Conservation (phyloP, 441 rosid species). For the Gossypium davidsonii region DNA sequence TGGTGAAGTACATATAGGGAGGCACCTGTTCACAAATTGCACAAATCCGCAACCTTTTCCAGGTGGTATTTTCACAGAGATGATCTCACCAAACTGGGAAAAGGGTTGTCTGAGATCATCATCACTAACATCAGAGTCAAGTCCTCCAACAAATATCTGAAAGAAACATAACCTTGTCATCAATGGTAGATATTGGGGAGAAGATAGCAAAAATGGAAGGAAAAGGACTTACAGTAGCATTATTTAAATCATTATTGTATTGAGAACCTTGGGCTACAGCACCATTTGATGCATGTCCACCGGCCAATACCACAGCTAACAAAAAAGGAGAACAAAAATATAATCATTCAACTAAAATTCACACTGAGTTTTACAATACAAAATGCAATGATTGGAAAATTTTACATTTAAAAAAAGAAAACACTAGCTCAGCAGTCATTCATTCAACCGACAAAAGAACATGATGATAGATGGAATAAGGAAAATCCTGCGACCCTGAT, state of each 20-base stretch:
- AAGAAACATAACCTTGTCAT: constrained; percentile 15
- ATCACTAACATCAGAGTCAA: constrained; percentile 72
- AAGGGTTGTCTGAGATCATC: constrained; percentile 80
- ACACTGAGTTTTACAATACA: not conserved
- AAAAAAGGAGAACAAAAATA: constrained; percentile 19
- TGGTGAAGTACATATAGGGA: constrained; percentile 1
- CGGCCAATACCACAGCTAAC: constrained; percentile 74
- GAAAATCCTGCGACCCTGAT: not conserved
- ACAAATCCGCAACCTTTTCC: constrained; percentile 96
- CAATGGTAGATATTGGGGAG: constrained; percentile 13
- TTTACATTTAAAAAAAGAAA: too few species aligned
- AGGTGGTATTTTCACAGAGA: constrained; percentile 85
- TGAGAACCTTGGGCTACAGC: constrained; percentile 50
- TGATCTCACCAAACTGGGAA: constrained; percentile 79
- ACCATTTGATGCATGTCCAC: constrained; percentile 75
- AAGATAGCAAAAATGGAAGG: not conserved
- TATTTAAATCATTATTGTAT: constrained; percentile 58
- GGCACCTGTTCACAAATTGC: constrained; percentile 69
- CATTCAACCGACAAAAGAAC: not conserved
- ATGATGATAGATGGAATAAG: not conserved
- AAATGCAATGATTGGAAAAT: not conserved
- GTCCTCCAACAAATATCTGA: constrained; percentile 92
- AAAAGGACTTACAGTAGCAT: constrained; percentile 74
- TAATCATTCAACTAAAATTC: constrained; percentile 6
- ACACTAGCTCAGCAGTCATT: too few species aligned